Evolutionary conservation across 2,329 filamentous ascomycete genomes (phyloP), one percentile per base, ranked within the genome.

Genomic region (Xylariomycetidae sp.): DNA sequence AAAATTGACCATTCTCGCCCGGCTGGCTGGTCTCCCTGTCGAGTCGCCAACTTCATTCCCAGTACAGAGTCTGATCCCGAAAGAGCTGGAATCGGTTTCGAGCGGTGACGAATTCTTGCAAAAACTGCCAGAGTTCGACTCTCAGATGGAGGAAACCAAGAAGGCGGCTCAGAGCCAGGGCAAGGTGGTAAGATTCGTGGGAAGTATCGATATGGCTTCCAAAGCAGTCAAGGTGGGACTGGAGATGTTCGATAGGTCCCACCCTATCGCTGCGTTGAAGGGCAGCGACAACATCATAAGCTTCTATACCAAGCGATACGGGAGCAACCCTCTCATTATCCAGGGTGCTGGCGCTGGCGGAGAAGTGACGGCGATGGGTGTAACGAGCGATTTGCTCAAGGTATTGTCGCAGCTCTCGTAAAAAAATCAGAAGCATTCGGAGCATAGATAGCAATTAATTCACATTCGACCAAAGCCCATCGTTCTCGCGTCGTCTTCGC

Each of bases 221-320:
- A 83, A 87, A 58, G 69, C 80, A 49, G 85, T 97, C 59, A 94
- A 89, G 70, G 92, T 98, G 37, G 90, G 92, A 3, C 66, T 98
- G 45, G 83, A 96, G 72, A 86, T 84, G 64, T 89, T 88, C 50
- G 88, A 94, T 47, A 79, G 78, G 49, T 85, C 84, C 40, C 88
- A 94, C 56, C 86, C 92, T 10, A 96, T 98, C 64, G 92, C 92
- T 11, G 84, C 85, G 30, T 72, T 98, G 37, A 94, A 95, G 74
- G 92, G 92, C 22, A 97, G 89, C 61, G 92, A 97, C 60, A 98
- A 98, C 69, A 94, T 98, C 59, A 95, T 98, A 58, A 94, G 83
- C 70, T 96, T 98, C 71, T 94, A 96, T 66, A 98, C 92, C 5
- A 85, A 94, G 72, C 77, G 92, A 52, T 98, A 98, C 57, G 88